phyloP scores from a whole-genome alignment of 441 rosid species.

The Hura crepitans region DNA sequence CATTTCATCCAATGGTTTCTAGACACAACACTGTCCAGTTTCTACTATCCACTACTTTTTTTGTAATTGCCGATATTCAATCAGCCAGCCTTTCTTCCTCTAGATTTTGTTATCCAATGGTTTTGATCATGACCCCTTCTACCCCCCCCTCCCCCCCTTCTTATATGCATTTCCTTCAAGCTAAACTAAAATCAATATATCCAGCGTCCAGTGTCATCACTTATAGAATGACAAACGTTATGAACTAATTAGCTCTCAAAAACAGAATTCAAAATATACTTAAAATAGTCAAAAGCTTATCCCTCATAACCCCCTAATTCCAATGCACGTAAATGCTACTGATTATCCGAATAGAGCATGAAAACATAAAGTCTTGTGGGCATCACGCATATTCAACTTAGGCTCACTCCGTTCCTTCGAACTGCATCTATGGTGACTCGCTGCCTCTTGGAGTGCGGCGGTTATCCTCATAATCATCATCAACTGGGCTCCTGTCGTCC shows the following conservation, averaged over 20 bases:
- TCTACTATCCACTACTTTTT: too few species aligned
- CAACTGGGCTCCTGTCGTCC: slow-evolving; percentile 50
- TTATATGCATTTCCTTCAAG: background rate
- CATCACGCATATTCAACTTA: background rate
- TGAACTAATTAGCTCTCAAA: background rate
- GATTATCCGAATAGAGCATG: slow-evolving; percentile 1
- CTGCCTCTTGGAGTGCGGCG: slow-evolving; percentile 46
- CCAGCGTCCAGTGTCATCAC: too few species aligned
- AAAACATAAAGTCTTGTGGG: background rate
- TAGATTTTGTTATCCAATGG: too few species aligned
- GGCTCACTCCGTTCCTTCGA: background rate
- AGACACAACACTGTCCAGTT: too few species aligned
- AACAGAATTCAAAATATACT: slow-evolving; percentile 6
- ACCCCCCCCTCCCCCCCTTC: too few species aligned
- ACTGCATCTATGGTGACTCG: slow-evolving; percentile 43
- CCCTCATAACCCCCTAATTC: background rate
- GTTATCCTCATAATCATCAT: slow-evolving; percentile 42
- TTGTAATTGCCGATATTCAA: too few species aligned
- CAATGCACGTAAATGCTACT: slow-evolving; percentile 1
- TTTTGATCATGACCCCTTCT: too few species aligned
- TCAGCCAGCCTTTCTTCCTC: too few species aligned
- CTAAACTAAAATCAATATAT: background rate
- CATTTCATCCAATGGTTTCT: too few species aligned
- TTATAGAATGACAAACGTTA: background rate
- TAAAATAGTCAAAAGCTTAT: background rate